phyloP scores from a whole-genome alignment of 176 grass and related monocot species.

The Bolboschoenus planiculmis region DNA sequence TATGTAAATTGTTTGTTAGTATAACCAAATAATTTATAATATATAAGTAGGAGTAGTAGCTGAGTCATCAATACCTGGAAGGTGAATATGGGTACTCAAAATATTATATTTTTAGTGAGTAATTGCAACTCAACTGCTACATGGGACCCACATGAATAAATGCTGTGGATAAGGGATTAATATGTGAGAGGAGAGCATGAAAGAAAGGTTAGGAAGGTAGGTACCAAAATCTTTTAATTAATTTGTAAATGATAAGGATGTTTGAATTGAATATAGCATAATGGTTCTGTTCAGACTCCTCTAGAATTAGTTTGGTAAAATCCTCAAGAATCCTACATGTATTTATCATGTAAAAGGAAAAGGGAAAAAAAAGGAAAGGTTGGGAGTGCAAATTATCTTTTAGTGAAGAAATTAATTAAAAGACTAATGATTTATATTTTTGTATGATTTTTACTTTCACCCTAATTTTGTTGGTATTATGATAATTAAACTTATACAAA shows the following conservation, averaged over 20 bases:
- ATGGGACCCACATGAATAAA: not conserved
- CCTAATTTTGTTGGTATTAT: too few relatives aligned
- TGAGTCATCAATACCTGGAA: not conserved
- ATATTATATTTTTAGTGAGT: not conserved
- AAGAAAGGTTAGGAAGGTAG: slow-evolving; percentile 17
- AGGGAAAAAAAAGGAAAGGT: not conserved
- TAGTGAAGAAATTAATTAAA: too few relatives aligned
- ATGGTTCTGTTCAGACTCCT: not conserved
- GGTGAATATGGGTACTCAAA: not conserved
- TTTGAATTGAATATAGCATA: not conserved
- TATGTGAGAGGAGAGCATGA: not conserved
- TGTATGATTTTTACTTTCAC: too few relatives aligned
- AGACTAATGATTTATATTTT: too few relatives aligned
- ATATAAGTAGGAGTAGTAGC: not conserved
- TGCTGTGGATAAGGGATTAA: slow-evolving; percentile 3
- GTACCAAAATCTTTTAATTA: slow-evolving; percentile 38
- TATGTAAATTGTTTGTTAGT: not conserved
- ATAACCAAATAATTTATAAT: not conserved
- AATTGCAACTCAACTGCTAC: not conserved
- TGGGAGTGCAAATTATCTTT: too few relatives aligned
- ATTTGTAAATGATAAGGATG: slow-evolving; percentile 40
- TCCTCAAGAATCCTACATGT: not conserved
- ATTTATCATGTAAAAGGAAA: not conserved
- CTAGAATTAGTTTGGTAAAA: not conserved
- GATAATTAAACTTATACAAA: too few relatives aligned